Base-by-base conservation (phyloP, 2,329 filamentous ascomycete genomes). In the Stachybotrys chlorohalonatus region DNA sequence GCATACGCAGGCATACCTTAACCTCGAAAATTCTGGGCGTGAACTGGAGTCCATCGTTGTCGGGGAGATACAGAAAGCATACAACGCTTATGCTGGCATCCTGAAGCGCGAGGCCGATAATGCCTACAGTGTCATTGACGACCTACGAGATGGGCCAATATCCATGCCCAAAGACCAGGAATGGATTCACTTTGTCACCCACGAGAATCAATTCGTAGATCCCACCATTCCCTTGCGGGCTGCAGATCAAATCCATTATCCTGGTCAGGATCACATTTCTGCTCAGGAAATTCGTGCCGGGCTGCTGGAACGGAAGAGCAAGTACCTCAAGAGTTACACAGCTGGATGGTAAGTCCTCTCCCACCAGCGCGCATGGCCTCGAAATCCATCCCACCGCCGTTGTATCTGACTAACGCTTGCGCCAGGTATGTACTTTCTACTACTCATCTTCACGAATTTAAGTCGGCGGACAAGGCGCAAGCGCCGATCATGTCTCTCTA, bases 361-460 rank as follows among this genome's bases (percentile, higher is more conserved):
- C 47, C 51, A 42, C 9, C 11, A n/a, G 9, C 9, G 36, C 36
- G 36, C 36, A 15, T 30, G 50, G 51, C 42, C 11, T 4, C 36
- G 36, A 24, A 24, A 24, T 24, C 24, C 36, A 13, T 13, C 36
- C 53, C 15, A 42, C 46, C 1, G 16, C 11, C 5, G 30, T 7
- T 52, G 39, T 48, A 36, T 47, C 39, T 31, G 7, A 30, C 56
- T 62, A 54, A 61, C 53, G 8, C 24, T 13, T 31, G 31, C 11
- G 36, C 8, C 62, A 94, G 89, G 90, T 96, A 96, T 70, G 91
- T 97, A 51, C 77, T 99, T 62, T 96, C 94, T 63, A 90, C 94
- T 15, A 97, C 94, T 54, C 94, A 99, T 72, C 81, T 99, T 24
- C 94, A 99, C 74, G 94, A 99, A 73, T 99, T 97, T 81, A 96